Conservation (phyloP, 2,329 filamentous ascomycete genomes). For the Epicoccum sorghinum region DNA sequence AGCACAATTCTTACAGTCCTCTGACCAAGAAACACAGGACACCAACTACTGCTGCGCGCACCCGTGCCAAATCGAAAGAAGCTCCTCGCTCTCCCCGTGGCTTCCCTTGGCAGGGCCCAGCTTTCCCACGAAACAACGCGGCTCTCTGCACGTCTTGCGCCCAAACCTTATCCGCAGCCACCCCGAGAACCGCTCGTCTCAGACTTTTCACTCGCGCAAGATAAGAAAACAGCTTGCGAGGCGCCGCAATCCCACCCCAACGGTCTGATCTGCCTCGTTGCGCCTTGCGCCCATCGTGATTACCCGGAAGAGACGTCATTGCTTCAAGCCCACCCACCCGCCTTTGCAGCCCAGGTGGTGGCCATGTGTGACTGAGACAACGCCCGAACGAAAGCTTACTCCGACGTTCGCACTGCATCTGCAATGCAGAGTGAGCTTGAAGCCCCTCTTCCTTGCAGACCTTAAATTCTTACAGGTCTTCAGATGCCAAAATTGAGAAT, state of each 20-base stretch:
- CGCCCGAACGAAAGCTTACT: conserved; percentile 5
- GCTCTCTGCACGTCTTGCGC: not conserved
- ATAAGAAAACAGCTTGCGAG: not conserved
- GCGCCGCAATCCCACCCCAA: not conserved
- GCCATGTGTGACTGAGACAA: conserved; percentile 22
- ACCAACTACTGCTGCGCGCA: too few species aligned
- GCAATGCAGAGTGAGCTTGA: not conserved
- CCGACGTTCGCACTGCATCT: conserved; percentile 14
- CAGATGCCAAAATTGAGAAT: too few species aligned
- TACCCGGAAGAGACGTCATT: conserved; percentile 1
- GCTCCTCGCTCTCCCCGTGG: not conserved
- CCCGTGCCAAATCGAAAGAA: not conserved
- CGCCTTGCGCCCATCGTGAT: conserved; percentile 5
- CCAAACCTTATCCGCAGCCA: conserved; percentile 5
- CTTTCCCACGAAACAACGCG: conserved; percentile 7
- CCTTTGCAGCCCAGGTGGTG: not conserved
- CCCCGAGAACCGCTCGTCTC: not conserved
- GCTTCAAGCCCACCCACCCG: conserved; percentile 9
- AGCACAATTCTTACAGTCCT: too few species aligned
- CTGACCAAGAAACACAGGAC: too few species aligned
- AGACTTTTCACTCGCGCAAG: too few species aligned
- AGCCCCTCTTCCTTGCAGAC: too few species aligned
- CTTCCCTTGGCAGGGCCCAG: conserved; percentile 1
- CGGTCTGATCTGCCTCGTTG: not conserved
- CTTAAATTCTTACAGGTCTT: too few species aligned